Base-by-base conservation (phyloP, 208 protist species). In the Leishmania gerbilli region DNA sequence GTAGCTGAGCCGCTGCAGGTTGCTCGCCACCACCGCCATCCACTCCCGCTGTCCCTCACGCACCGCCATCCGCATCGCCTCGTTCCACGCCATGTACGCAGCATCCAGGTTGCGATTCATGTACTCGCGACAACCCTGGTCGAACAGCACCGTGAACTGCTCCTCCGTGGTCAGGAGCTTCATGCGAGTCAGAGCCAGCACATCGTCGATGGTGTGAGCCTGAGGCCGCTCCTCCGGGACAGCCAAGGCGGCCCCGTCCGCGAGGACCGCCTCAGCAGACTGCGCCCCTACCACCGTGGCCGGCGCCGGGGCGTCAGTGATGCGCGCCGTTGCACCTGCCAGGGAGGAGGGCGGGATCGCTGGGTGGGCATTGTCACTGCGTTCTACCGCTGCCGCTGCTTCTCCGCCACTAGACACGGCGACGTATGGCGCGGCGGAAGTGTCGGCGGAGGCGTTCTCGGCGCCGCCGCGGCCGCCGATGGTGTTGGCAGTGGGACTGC, bases 1-100 rank as follows among this genome's bases (percentile, higher is more conserved):
- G 81, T 97, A 98, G 80, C 92, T 96, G 27, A 98, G 90, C 8
- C 92, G 92, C 89, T 98, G 95, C 79, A 98, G 79, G 86, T 98
- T 98, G 80, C 83, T 95, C 17, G 90, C 90, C 6, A 98, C 81
- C 34, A 97, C 93, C 49, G 96, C 89, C 84, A 97, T 95, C 94
- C 95, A 98, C 82, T 98, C 93, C 21, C 96, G 88, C 81, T 98
- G 95, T 58, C 95, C 94, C 76, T 93, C 91, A 9, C 68, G 62
- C 69, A 92, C 88, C 21, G 96, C 96, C 75, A 98, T 89, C 37
- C 76, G 68, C 84, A 98, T 90, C 53, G 94, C 96, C 84, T 97
- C 92, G 75, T 92, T 97, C 95, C 96, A 98, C 40, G 91, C 88
- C 80, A 95, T 89, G 88, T 98, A 98, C 31, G 96, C 93, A 2